Evolutionary conservation across 2,329 filamentous ascomycete genomes (phyloP).

Genomic region (Aspergillus tamarii): DNA sequence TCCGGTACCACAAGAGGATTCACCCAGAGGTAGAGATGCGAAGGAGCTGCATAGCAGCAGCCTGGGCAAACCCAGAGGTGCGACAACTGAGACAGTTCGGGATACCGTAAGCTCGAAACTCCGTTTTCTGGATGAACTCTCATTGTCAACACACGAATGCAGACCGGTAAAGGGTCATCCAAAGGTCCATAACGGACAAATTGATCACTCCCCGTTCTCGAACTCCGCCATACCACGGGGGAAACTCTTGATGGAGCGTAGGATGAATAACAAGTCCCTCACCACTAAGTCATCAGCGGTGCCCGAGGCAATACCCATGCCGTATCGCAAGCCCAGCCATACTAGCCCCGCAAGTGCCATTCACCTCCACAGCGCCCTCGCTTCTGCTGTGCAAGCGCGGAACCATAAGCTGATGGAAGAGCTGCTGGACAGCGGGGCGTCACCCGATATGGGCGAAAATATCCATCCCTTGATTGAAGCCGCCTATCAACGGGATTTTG

Average conservation of each 20-base stretch:
- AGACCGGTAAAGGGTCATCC: too few species aligned
- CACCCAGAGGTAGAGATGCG: constrained; percentile 15
- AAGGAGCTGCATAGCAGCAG: too few species aligned
- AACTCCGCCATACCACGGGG: too few species aligned
- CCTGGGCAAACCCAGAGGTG: neutral
- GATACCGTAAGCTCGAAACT: too few species aligned
- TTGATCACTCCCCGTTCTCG: too few species aligned
- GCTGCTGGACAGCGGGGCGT: constrained; percentile 61
- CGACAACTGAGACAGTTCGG: constrained; percentile 28
- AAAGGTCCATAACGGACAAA: too few species aligned
- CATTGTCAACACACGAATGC: too few species aligned
- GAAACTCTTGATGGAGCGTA: too few species aligned
- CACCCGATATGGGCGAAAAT: constrained; percentile 53
- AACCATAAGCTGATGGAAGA: constrained; percentile 62
- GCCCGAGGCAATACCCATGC: neutral
- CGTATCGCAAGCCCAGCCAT: constrained; percentile 10
- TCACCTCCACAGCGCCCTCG: constrained; percentile 41
- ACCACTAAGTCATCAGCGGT: too few species aligned
- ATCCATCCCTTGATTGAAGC: constrained; percentile 58
- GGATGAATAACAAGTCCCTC: too few species aligned
- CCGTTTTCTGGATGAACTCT: too few species aligned
- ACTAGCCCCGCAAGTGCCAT: constrained; percentile 10
- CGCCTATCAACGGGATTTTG: constrained; percentile 55
- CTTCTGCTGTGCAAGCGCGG: constrained; percentile 58
- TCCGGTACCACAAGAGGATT: constrained; percentile 31